phyloP scores from a whole-genome alignment of 371 early-diverging fungal genomes.

The Actinomucor elegans region DNA sequence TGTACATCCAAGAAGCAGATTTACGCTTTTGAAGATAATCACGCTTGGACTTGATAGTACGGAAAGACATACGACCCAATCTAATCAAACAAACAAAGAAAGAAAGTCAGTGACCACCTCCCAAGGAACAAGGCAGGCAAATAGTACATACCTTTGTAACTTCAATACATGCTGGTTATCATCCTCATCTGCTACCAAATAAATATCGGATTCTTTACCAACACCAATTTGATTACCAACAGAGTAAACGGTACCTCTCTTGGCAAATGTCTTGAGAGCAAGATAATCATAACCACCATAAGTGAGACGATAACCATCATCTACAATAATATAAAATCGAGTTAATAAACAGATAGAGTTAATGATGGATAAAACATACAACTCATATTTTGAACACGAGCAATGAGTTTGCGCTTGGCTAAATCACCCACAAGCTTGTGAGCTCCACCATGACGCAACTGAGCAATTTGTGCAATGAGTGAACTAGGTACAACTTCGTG shows the following conservation, averaged over 20 bases:
- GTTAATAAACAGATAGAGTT: neutral
- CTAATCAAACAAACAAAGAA: slow-evolving; percentile 49
- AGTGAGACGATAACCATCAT: slow-evolving; percentile 96
- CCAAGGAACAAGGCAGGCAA: no score
- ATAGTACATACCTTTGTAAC: slow-evolving; percentile 89
- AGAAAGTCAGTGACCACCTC: no score
- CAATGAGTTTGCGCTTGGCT: slow-evolving; percentile 86
- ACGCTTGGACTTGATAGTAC: slow-evolving; percentile 96
- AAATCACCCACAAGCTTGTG: slow-evolving; percentile 84
- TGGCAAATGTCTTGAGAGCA: slow-evolving; percentile 92
- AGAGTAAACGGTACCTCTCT: slow-evolving; percentile 86
- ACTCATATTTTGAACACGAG: slow-evolving; percentile 82
- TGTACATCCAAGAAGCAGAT: slow-evolving; percentile 97
- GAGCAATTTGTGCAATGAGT: slow-evolving; percentile 88
- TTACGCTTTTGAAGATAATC: slow-evolving; percentile 93
- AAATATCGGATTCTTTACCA: slow-evolving; percentile 99
- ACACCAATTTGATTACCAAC: slow-evolving; percentile 99
- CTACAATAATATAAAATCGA: slow-evolving; percentile 37
- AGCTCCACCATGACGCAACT: slow-evolving; percentile 82
- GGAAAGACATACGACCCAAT: slow-evolving; percentile 97
- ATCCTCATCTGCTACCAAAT: slow-evolving; percentile 92
- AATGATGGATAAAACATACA: slow-evolving; percentile 47
- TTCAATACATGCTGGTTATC: slow-evolving; percentile 88
- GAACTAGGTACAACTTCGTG: slow-evolving; percentile 95
- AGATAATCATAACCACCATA: slow-evolving; percentile 99